Evolutionary conservation across 2,329 filamentous ascomycete genomes (phyloP), one percentile per base, ranked within the genome.

Genomic region (Pezizomycotina sp.): DNA sequence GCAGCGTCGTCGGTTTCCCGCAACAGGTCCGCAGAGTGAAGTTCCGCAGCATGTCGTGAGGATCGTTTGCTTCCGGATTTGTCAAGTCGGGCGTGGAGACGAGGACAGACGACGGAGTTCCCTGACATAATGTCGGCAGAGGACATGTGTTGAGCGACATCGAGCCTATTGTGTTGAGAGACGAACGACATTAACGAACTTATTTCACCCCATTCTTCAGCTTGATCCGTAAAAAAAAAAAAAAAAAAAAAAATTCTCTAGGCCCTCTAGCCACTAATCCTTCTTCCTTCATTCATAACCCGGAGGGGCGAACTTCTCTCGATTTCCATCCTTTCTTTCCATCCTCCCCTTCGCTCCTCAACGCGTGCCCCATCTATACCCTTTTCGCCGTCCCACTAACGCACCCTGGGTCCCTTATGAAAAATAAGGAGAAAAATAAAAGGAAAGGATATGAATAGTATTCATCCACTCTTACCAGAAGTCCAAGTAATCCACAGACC

Each of bases 121-220:
- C 53, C 89, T 81, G 13, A 98, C 89, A 62, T 93, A 98, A 59
- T 95, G 83, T 31, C 91, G 78, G 57, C 81, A 98, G 38, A 98
- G 69, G 86, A 92, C 77, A 95, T 93, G 61, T 98, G 89, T 56
- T 98, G 89, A 10, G 89, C 86, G 42, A 98, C 89, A 74, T 98
- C 89, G 51, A 98, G 82, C 89, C 86, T 95, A 52, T 18, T 14
- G 25, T 34, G n/a, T n/a, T n/a, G n/a, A n/a, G n/a, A n/a, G n/a
- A n/a, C n/a, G n/a, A n/a, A n/a, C n/a, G n/a, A n/a, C n/a, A n/a
- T n/a, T n/a, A n/a, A n/a, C n/a, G n/a, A n/a, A n/a, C n/a, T n/a
- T n/a, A n/a, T n/a, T n/a, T n/a, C n/a, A n/a, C n/a, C n/a, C n/a
- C n/a, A n/a, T n/a, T n/a, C n/a, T n/a, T n/a, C n/a, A n/a, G n/a